phyloP scores from a whole-genome alignment of 352 stramenopile genomes.

The Phytopythium sindhum region DNA sequence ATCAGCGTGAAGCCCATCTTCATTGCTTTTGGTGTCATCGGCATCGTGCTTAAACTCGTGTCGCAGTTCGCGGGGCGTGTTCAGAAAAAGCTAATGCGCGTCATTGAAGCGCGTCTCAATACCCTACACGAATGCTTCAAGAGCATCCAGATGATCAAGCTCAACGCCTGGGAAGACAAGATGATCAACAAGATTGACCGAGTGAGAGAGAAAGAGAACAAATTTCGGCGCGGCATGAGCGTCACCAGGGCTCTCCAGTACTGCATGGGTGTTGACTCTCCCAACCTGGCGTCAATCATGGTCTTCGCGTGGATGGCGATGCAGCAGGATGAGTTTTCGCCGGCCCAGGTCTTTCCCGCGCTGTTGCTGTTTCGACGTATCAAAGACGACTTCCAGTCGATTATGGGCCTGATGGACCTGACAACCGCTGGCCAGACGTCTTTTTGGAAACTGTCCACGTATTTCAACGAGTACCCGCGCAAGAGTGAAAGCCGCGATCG shows the following conservation, averaged over 20 bases:
- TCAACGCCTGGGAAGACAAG: constrained; percentile 58
- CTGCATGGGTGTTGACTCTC: constrained; percentile 25
- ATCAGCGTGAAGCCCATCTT: constrained; percentile 27
- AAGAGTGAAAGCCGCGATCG: background rate
- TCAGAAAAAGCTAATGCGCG: constrained; percentile 19
- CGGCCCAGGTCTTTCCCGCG: constrained; percentile 29
- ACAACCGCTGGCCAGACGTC: constrained; percentile 17
- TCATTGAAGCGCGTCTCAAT: constrained; percentile 23
- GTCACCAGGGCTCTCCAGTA: constrained; percentile 25
- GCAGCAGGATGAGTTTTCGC: constrained; percentile 23
- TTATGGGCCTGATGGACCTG: constrained; percentile 23
- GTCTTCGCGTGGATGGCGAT: constrained; percentile 37
- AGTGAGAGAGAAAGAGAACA: constrained; percentile 35
- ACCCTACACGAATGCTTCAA: constrained; percentile 50
- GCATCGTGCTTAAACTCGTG: constrained; percentile 16
- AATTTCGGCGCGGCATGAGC: constrained; percentile 16
- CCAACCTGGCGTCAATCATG: constrained; percentile 33
- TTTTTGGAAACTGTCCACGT: constrained; percentile 21
- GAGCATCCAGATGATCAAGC: constrained; percentile 54
- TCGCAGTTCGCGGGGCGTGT: constrained; percentile 19
- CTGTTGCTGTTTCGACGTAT: constrained; percentile 32
- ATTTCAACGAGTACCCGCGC: constrained; percentile 12
- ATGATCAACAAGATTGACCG: constrained; percentile 36
- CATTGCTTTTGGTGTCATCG: constrained; percentile 23
- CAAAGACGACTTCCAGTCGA: constrained; percentile 26